Base-by-base conservation (phyloP, 169 alveolate genomes). In the Cytauxzoon felis region DNA sequence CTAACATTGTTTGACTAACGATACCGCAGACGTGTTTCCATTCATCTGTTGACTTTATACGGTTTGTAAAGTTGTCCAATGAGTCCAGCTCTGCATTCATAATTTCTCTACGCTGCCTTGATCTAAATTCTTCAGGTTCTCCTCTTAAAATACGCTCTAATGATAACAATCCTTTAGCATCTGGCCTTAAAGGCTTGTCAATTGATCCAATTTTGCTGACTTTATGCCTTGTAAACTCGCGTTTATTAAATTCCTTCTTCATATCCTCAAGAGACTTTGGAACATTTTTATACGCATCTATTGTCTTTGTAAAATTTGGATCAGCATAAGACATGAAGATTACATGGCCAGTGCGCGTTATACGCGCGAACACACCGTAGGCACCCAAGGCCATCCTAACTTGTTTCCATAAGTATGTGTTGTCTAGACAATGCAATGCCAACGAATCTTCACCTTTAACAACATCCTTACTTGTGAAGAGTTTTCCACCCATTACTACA, bases 341-440 rank as follows among this genome's bases (percentile, higher is more conserved):
- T 23, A 76, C 34, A 42, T 76, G 72, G 7, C 86, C 86, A n/a
- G 79, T 61, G 54, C 51, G 5, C 2, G 73, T 40, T 33, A 76
- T 8, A 34, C 47, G 36, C 8, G 87, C 82, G 58, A 47, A 71
- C 21, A 81, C 92, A 33, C 88, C 88, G 54, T 87, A 87, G 0
- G 92, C 92, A 0, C 92, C 92, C 53, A 78, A 58, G 2, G 82
- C 34, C 48, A 76, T 81, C 65, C 92, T 72, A 13, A 87, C 81
- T 19, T 68, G 79, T 41, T 71, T 81, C 89, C 88, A 87, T 51
- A 87, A 54, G 57, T 81, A 78, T 5, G 82, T 45, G 40, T 81
- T 54, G 32, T 64, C 43, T 45, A 87, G 24, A 30, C 81, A 86
- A 27, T 82, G 88, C 26, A 81, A 58, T n/a, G 80, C 68, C 18